Evolutionary conservation across 2,329 filamentous ascomycete genomes (phyloP).

Genomic region (Colletotrichum lini): DNA sequence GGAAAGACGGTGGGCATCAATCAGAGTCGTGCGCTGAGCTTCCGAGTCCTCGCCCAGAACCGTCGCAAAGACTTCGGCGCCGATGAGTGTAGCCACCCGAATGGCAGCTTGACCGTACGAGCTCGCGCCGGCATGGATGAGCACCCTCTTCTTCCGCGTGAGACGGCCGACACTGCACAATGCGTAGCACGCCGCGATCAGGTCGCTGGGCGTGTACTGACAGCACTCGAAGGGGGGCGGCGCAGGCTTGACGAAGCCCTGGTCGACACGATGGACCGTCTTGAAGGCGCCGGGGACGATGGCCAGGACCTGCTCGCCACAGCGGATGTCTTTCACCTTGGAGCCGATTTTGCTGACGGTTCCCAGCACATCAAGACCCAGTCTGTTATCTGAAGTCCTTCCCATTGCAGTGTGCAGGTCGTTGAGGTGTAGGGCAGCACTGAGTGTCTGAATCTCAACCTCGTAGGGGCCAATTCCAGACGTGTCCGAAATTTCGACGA

Average conservation of each 20-base stretch:
- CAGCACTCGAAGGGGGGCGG: slow-evolving; percentile 7
- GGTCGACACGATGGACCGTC: slow-evolving; percentile 52
- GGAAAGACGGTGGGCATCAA: slow-evolving; percentile 50
- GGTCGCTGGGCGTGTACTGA: slow-evolving; percentile 52
- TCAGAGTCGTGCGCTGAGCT: slow-evolving; percentile 56
- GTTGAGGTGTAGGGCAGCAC: slow-evolving; percentile 52
- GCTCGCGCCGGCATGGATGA: slow-evolving; percentile 62
- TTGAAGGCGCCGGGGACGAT: slow-evolving; percentile 55
- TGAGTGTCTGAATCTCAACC: slow-evolving; percentile 58
- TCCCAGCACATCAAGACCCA: slow-evolving; percentile 61
- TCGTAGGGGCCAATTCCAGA: slow-evolving; percentile 49
- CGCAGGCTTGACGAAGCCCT: slow-evolving; percentile 52
- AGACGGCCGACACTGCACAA: slow-evolving; percentile 52
- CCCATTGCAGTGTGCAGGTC: slow-evolving; percentile 57
- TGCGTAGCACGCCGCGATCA: slow-evolving; percentile 60
- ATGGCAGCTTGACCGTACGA: slow-evolving; percentile 61
- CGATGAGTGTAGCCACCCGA: slow-evolving; percentile 54
- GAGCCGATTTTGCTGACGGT: slow-evolving; percentile 53
- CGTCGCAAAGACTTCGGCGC: slow-evolving; percentile 60
- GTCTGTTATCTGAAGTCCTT: slow-evolving; percentile 46
- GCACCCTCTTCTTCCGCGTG: slow-evolving; percentile 49
- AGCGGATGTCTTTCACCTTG: slow-evolving; percentile 49
- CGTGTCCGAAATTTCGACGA: slow-evolving; percentile 38
- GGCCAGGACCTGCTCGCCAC: slow-evolving; percentile 60
- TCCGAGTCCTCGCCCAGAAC: slow-evolving; percentile 49